Conservation (phyloP, 768 basidiomycete genomes). For the Phaeotremella skinneri region DNA sequence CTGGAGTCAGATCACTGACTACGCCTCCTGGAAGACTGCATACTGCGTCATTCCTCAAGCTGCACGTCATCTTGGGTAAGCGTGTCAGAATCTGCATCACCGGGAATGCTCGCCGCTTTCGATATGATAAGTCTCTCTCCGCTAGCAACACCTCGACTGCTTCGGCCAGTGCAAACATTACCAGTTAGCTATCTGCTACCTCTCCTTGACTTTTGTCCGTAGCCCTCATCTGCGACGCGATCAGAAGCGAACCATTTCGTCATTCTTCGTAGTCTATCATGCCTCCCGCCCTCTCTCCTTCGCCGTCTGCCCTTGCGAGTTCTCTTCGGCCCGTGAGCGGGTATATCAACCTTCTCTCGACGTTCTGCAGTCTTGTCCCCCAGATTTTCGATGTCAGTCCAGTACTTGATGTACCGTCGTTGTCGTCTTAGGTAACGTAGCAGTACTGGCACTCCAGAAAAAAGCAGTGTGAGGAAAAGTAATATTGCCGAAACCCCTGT, state of each 20-base stretch:
- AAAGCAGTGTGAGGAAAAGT: constrained; percentile 12
- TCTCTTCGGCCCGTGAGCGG: background rate
- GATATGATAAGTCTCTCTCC: too few species aligned
- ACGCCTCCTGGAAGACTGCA: too few species aligned
- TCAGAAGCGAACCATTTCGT: background rate
- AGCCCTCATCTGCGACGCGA: background rate
- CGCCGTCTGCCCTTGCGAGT: background rate
- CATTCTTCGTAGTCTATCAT: background rate
- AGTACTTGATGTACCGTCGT: constrained; percentile 12
- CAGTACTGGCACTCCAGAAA: constrained; percentile 21
- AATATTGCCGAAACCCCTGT: constrained; percentile 16
- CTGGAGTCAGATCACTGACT: too few species aligned
- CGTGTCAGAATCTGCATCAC: too few species aligned
- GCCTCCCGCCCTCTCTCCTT: background rate
- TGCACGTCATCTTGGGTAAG: too few species aligned
- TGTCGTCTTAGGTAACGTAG: constrained; percentile 19
- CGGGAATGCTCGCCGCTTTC: too few species aligned
- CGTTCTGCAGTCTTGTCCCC: constrained; percentile 5
- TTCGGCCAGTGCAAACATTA: too few species aligned
- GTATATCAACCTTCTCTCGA: background rate
- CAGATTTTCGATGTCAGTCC: constrained; percentile 16
- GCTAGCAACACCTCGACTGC: too few species aligned
- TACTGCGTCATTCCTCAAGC: too few species aligned
- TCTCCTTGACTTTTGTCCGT: background rate
- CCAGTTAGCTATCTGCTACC: background rate